phyloP scores from a whole-genome alignment of 192 early-diverging fungal species.

The Backusella tarrabulga region DNA sequence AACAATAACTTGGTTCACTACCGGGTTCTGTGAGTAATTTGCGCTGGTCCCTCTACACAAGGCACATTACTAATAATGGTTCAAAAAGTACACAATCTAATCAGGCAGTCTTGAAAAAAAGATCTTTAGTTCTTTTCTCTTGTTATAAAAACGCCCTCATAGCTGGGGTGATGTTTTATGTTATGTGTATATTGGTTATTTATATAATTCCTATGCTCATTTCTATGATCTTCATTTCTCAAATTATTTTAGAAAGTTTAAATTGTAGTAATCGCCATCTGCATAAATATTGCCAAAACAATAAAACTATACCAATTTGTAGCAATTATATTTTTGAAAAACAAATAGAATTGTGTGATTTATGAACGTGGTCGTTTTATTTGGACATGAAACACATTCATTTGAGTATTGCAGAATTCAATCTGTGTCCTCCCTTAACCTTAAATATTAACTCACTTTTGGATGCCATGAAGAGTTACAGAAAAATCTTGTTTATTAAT shows the following conservation, averaged over 20 bases:
- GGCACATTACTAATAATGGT: neutral
- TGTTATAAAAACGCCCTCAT: neutral
- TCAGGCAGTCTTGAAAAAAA: neutral
- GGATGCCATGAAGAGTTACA: conserved; percentile 35
- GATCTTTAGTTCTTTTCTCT: neutral
- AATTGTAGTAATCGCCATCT: neutral
- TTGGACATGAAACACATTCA: neutral
- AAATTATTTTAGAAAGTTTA: neutral
- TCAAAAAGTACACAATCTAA: neutral
- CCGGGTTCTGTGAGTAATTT: neutral
- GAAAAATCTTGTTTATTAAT: conserved; percentile 41
- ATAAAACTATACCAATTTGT: neutral
- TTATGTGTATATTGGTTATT: neutral
- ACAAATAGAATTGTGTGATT: neutral
- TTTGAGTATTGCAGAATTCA: neutral
- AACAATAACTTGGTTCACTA: neutral
- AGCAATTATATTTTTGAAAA: neutral
- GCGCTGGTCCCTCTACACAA: neutral
- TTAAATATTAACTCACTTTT: conserved; percentile 4
- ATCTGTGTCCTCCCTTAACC: neutral
- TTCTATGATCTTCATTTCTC: neutral
- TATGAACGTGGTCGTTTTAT: neutral
- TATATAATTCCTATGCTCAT: neutral
- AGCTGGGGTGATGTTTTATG: neutral
- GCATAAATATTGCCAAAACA: neutral